Percentiles rank a stretch among this genome's conserved stretches.
These are phyloP conservation scores for Heliosperma pusillum DNA, from an alignment of 148 eudicot genomes.

Conservation along the genomic window DNA sequence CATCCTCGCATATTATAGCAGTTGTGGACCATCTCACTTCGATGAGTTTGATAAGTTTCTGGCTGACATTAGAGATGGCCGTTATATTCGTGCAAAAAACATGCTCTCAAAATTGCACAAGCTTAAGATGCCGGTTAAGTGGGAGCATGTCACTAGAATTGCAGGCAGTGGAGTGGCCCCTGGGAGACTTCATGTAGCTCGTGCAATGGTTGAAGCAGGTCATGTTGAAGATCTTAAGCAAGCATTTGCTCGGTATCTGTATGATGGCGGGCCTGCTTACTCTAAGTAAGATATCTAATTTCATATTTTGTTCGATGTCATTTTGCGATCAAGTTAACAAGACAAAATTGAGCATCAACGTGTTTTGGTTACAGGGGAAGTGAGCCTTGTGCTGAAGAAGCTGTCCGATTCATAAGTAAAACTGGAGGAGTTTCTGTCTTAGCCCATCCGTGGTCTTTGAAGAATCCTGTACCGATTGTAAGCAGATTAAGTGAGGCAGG, in stretches of 20 bases:
- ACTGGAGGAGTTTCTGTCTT: constrained; percentile 88
- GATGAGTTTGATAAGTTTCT: constrained; percentile 66
- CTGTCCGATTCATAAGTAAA: constrained; percentile 61
- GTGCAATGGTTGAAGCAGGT: constrained; percentile 95
- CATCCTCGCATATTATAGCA: constrained; percentile 90
- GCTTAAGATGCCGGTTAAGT: constrained; percentile 77
- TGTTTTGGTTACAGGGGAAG: constrained; percentile 57
- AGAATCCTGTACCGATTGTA: constrained; percentile 56
- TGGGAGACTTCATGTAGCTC: constrained; percentile 92
- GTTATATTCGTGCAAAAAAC: constrained; percentile 76
- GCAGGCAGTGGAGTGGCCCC: constrained; percentile 98
- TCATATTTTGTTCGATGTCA: background rate
- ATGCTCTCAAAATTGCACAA: constrained; percentile 67
- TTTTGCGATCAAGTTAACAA: background rate
- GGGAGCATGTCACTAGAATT: constrained; percentile 74
- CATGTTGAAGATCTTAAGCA: constrained; percentile 89
- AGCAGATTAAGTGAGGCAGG: constrained; percentile 74
- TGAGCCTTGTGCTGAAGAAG: constrained; percentile 83
- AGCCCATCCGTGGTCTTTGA: constrained; percentile 98
- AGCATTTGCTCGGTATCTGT: constrained; percentile 81
- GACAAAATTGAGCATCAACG: background rate
- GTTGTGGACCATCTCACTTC: constrained; percentile 67
- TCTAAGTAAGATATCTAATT: constrained; percentile 53
- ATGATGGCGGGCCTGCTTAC: constrained; percentile 97
- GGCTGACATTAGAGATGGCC: constrained; percentile 81